Evolutionary conservation across 345 rosid species (phyloP).

Genomic region (Populus tremula): DNA sequence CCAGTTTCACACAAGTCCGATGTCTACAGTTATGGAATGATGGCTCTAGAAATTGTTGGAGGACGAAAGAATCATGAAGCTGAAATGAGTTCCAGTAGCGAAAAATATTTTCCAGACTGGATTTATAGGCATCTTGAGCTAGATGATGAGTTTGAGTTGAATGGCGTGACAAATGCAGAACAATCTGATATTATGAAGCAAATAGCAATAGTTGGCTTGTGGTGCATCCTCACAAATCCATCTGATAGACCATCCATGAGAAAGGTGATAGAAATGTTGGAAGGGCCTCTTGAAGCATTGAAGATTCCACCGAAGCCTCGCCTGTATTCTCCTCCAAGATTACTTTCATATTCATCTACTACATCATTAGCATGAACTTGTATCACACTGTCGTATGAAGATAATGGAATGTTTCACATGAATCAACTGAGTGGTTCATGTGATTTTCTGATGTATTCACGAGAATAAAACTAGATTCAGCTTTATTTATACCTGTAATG

Average conservation of each 20-base stretch:
- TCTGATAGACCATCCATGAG: conserved; percentile 27
- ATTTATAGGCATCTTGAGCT: not conserved
- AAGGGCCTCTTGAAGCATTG: conserved; percentile 27
- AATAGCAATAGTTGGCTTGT: conserved; percentile 4
- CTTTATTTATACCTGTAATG: not conserved
- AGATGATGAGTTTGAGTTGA: not conserved
- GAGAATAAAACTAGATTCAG: not conserved
- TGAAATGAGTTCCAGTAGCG: not conserved
- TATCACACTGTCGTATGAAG: too few species aligned
- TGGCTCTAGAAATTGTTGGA: conserved; percentile 8
- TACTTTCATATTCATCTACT: not conserved
- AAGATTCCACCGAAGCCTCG: conserved; percentile 37
- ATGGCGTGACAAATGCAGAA: not conserved
- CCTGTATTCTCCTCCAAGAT: not conserved
- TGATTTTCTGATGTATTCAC: not conserved
- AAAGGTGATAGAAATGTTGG: conserved; percentile 36
- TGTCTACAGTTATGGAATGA: conserved; percentile 12
- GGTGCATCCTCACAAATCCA: conserved; percentile 39
- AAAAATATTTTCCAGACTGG: conserved; percentile 6
- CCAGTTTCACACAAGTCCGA: conserved; percentile 1
- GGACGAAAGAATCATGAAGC: not conserved
- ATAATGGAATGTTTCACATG: not conserved
- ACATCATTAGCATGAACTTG: too few species aligned
- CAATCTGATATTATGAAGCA: not conserved
- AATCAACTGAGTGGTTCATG: not conserved